A percentile compares a stretch with the other conserved stretches of the same genome.
Conservation (phyloP, 345 rosid species). For the Camelina sativa region DNA sequence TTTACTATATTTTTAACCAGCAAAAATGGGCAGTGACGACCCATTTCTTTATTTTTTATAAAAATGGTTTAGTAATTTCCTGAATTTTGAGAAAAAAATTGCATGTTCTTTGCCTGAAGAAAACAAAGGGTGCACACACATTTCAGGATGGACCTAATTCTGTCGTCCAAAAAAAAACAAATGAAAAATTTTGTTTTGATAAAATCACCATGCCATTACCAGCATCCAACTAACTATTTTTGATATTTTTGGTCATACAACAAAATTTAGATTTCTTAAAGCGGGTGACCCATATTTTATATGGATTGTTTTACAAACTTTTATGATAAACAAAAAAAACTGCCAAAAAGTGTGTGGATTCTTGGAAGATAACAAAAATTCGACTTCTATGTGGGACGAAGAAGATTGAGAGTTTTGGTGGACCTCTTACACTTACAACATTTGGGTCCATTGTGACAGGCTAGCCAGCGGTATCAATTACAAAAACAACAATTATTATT, state of each 20-base stretch:
- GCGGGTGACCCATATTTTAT: neutral
- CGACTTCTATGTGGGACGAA: neutral
- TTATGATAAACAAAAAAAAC: neutral
- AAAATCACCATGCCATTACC: slow-evolving; percentile 7
- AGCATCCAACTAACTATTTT: slow-evolving; percentile 39
- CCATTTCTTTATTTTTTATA: neutral
- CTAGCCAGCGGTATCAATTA: neutral
- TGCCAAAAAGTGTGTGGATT: neutral
- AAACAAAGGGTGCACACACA: slow-evolving; percentile 31
- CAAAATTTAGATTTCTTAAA: neutral
- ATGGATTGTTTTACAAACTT: too few relatives aligned
- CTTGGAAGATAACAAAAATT: neutral
- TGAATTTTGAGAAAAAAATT: neutral
- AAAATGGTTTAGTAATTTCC: neutral
- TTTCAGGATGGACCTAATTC: slow-evolving; percentile 26
- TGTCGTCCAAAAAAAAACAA: neutral
- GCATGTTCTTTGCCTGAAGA: slow-evolving; percentile 12
- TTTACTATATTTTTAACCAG: neutral
- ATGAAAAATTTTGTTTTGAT: slow-evolving; percentile 28
- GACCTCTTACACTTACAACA: slow-evolving; percentile 9
- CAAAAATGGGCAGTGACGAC: slow-evolving; percentile 9
- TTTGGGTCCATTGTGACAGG: slow-evolving; percentile 29
- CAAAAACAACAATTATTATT: slow-evolving; percentile 26
- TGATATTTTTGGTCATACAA: slow-evolving; percentile 29
- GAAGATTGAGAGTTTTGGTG: neutral